Conservation (phyloP, 1,284 basidiomycete genomes). For the Earliella scabrosa region DNA sequence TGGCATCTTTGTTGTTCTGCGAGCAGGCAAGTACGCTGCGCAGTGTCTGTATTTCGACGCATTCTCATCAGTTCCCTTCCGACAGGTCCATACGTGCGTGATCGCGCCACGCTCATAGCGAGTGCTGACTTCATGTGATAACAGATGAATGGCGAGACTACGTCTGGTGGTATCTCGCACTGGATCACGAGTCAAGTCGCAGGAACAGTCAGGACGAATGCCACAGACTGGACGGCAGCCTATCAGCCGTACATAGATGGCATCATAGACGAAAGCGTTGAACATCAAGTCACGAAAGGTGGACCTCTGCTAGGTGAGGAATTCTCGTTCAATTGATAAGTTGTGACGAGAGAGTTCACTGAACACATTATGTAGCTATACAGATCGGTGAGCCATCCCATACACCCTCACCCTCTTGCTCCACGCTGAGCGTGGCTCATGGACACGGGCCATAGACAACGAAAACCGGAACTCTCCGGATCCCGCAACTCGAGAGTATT, state of each 20-base stretch:
- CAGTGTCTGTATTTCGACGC: too few relatives aligned
- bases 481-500: conserved; percentile 60
- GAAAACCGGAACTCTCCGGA: conserved; percentile 77
- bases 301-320: conserved; percentile 75
- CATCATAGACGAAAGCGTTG: conserved; percentile 61
- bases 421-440: too few relatives aligned
- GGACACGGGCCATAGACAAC: conserved; percentile 78
- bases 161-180: conserved; percentile 79
- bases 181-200: conserved; percentile 76
- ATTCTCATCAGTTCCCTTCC: too few relatives aligned
- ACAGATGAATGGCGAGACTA: conserved; percentile 86
- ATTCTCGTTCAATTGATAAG: too few relatives aligned
- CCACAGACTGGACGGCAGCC: conserved; percentile 65
- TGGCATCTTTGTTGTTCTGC: conserved; percentile 51
- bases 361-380: conserved; percentile 48
- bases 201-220: conserved; percentile 70
- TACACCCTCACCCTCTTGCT: neutral
- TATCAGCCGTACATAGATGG: conserved; percentile 75
- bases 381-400: conserved; percentile 60
- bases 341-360: neutral
- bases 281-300: conserved; percentile 70
- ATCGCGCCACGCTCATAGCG: neutral
- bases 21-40: conserved; percentile 47
- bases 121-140: neutral
- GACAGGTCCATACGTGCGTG: conserved; percentile 34